Evolutionary conservation across 805 yeast genomes (phyloP), one percentile per base, ranked within the genome.

Genomic region (Tetrapisispora nanseiensis): DNA sequence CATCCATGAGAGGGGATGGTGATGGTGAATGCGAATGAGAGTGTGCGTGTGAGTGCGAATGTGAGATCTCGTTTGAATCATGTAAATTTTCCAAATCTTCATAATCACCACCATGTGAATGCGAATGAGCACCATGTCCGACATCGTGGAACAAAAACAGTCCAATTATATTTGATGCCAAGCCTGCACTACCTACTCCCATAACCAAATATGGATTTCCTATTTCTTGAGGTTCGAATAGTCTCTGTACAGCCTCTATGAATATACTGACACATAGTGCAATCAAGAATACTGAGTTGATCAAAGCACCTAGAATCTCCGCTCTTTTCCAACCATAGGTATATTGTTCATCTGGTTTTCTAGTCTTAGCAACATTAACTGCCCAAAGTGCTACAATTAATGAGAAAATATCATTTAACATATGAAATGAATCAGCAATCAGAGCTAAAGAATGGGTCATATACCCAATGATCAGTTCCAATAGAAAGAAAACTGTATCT

Each of bases 281-380:
- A 50, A 92, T 70, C 50, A 90, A 63, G 54, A 92, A 92, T 9
- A 92, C 96, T 3, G 96, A 96, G 58, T 90, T 90, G 51, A 90
- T 76, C 46, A 90, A 71, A 8, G 97, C 98, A 43, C 98, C 98
- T 46, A 90, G 70, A 41, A 90, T 89, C 63, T 90, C 98, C 5
- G 97, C 97, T 51, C 98, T 74, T 62, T 90, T 95, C 95, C 97
- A 86, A 15, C 98, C 98, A 56, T 92, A 90, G 2, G 97, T 92
- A 66, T 85, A 90, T 44, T 80, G 80, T 3, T 92, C 81, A 59
- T 86, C 92, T 1, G 95, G 92, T 23, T 79, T 77, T 54, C 78
- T 75, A 31, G 76, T 77, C 52, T 82, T 82, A 41, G 96, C 87
- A 11, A 87, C 95, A 47, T 76, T 76, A 18, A 92, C 97, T 0